Percentiles rank a stretch among this genome's conserved stretches.
phyloP scores from a whole-genome alignment of 768 basidiomycete genomes.

The Gelatoporia subvermispora region DNA sequence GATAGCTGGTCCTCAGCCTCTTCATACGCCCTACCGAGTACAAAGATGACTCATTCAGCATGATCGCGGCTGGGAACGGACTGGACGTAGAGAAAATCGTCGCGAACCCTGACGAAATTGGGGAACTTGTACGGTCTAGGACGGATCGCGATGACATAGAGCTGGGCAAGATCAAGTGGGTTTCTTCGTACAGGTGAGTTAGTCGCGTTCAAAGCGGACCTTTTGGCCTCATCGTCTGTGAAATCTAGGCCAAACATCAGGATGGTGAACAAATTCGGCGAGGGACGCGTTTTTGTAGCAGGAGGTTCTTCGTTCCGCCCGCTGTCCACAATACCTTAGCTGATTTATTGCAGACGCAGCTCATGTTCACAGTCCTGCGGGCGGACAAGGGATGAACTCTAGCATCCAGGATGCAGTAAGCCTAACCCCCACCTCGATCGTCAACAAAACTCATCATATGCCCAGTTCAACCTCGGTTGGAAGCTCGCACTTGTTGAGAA shows the following conservation, averaged over 20 bases:
- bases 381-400: slow-evolving; percentile 20
- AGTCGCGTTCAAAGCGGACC: too few relatives aligned
- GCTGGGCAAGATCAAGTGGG: background rate
- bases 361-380: slow-evolving; percentile 1
- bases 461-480: slow-evolving; percentile 26
- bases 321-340: too few relatives aligned
- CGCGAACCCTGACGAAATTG: background rate
- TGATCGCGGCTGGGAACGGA: too few relatives aligned
- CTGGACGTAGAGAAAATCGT: background rate
- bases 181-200: background rate
- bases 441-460: background rate
- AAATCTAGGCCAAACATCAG: slow-evolving; percentile 45
- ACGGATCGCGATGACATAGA: slow-evolving; percentile 3
- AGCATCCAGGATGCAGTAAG: slow-evolving; percentile 22
- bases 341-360: slow-evolving; percentile 2
- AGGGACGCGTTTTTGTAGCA: slow-evolving; percentile 36
- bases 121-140: background rate
- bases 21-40: slow-evolving; percentile 1
- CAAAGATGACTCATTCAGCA: background rate
- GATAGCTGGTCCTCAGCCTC: background rate
- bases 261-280: slow-evolving; percentile 37
- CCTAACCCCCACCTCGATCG: background rate
- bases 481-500: slow-evolving; percentile 25
- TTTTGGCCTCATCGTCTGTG: too few relatives aligned
- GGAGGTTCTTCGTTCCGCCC: slow-evolving; percentile 34